Base-by-base conservation (phyloP, 257 asterid genomes). In the Solanum phureja region DNA sequence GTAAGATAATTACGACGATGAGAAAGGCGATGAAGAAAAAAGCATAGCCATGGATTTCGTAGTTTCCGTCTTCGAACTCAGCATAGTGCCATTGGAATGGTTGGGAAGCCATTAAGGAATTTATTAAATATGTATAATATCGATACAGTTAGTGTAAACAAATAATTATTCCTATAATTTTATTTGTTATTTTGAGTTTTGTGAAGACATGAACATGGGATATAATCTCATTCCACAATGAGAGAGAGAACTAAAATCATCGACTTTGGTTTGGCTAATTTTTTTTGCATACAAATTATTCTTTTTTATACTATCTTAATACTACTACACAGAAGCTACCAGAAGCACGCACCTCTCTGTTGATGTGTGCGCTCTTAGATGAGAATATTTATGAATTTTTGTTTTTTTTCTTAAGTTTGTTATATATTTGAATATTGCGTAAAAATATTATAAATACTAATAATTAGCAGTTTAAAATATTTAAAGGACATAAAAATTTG, bases 21-120 rank as follows among this genome's bases (percentile, higher is more conserved):
- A 96, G 89, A 8, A 93, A 88, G 90, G 92, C 13, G 91, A 91
- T 60, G 95, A 91, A 93, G 91, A 95, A 92, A 86, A 96, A 94
- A 0, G 96, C 89, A 21, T 92, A 92, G 76, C 98, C 95, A 3
- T 92, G 94, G 91, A 94, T 90, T 91, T 93, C 92, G 93, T 92
- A 92, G 87, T 91, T 91, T 86, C 87, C 84, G 97, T 96, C 98
- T 93, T 93, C 96, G 90, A 92, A 93, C 33, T 93, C 96, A 23
- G 93, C 89, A 91, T 91, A 92, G 94, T 90, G 94, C 98, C 98
- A 95, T 56, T 91, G 94, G 90, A 95, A 92, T 11, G 94, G 44
- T 49, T 56, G 64, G 64, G 64, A 13, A 33, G 77, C 42, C 77
- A 71, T 68, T 31, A 71, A 7, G 5, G 77, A 68, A 68, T 68